A percentile compares a stretch with the other conserved stretches of the same genome.
These are phyloP conservation scores for Reticulascus tulasneorum DNA, from an alignment of 2,329 filamentous ascomycete species.

Conservation along the genomic window DNA sequence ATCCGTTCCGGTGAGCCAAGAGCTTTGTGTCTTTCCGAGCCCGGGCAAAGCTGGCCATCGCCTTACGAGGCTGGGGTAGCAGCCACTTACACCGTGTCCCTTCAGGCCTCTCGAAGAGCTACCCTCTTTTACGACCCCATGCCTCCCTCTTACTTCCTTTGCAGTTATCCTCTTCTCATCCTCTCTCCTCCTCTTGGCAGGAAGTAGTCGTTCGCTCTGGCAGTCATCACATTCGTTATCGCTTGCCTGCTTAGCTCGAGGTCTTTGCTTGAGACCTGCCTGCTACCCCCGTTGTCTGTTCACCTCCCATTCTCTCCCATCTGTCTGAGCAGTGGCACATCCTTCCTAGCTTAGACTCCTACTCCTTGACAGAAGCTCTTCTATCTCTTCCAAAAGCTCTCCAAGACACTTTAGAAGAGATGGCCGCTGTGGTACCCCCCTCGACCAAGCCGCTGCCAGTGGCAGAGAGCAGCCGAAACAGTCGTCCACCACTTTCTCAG, in stretches of 20 bases:
- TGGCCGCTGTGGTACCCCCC: background rate
- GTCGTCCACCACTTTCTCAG: conserved; percentile 3
- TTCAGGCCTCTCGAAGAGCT: background rate
- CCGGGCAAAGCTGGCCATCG: too few species aligned
- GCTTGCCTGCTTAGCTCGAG: conserved; percentile 4
- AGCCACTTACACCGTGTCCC: background rate
- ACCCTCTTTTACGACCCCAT: background rate
- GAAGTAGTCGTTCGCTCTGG: conserved; percentile 12
- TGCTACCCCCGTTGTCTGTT: too few species aligned
- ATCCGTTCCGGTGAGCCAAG: too few species aligned
- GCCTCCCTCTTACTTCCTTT: background rate
- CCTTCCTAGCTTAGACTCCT: conserved; percentile 2
- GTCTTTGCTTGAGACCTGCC: background rate
- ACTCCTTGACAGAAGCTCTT: too few species aligned
- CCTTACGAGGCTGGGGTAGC: conserved; percentile 1
- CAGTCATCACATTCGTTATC: conserved; percentile 15
- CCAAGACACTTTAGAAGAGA: too few species aligned
- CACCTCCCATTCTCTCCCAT: background rate
- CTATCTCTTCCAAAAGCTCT: too few species aligned
- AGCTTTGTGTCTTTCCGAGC: too few species aligned
- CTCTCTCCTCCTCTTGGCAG: conserved; percentile 5
- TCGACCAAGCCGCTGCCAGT: conserved; percentile 2
- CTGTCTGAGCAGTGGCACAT: background rate
- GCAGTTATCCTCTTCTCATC: conserved; percentile 6
- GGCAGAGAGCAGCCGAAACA: conserved; percentile 5